Evolutionary conservation across 73 alveolate genomes (phyloP), one percentile per base, ranked within the genome.

Genomic region (Loxodes magnus): DNA sequence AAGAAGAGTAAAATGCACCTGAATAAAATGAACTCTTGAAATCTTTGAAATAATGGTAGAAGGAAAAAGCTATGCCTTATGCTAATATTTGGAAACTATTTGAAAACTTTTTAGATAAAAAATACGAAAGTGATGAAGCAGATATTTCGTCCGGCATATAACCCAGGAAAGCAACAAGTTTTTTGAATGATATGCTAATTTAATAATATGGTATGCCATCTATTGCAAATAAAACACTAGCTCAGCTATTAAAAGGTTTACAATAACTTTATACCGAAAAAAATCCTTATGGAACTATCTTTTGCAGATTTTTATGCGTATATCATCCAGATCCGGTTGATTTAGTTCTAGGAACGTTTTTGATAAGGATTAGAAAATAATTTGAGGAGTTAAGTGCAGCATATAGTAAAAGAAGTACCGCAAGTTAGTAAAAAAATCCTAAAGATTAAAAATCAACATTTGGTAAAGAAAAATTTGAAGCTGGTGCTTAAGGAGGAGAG

Each of bases 321-420:
- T 46, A 25, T 41, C 59, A 46, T 41, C 59, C 59, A 10, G 59
- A 46, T 20, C 59, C 59, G 1, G 59, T 2, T 16, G 0, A 0
- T 46, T 24, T 10, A 25, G 17, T 6, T 1, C 21, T 24, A 5
- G 7, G 43, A 7, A 22, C 17, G 7, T 46, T 25, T 46, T 24
- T 46, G 46, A 23, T 9, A 2, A 46, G 27, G 17, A 41, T 24
- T 10, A 16, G 59, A 46, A 22, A n/a, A 24, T 2, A 19, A n/a
- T 46, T 46, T 41, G 26, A 16, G 46, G 27, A 20, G 27, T 19
- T 46, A 5, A 46, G 2, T 21, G 59, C 22, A 0, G 27, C 22
- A 1, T 46, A 10, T 5, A 41, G 27, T 7, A 16, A 24, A 21
- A 24, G 23, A 7, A 24, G 15, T 2, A 24, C 19, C 17, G 0